Evolutionary conservation across 257 asterid genomes (phyloP), one percentile per base, ranked within the genome.

Genomic region (Capsicum pubescens): DNA sequence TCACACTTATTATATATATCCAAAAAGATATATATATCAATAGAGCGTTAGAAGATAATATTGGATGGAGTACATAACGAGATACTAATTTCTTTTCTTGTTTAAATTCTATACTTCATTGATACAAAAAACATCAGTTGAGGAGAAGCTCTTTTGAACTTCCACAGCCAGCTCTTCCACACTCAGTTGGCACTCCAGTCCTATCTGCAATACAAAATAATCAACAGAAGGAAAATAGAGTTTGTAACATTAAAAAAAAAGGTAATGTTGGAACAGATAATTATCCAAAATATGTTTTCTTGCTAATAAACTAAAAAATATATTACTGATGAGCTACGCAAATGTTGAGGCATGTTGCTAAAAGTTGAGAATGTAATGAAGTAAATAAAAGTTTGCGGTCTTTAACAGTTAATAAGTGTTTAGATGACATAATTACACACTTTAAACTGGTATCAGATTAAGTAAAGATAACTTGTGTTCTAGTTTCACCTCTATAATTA

Each of bases 121-220:
- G 71, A 87, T 86, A 82, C 56, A 83, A 44, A 84, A 86, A 15
- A 70, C 84, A 70, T 55, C 79, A 77, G 87, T 83, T 19, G 87
- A 84, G 13, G 90, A 89, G 91, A 96, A 96, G 86, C 97, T 88
- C 86, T 90, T 92, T 89, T 96, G 99, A 83, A 96, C 94, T 88
- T 91, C 98, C 86, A 87, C 78, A 63, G 98, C 89, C 60, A 96
- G 87, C 86, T 96, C 99, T 86, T 96, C 99, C 93, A 96, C 89
- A 79, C 99, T 96, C 88, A 96, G 91, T 84, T 92, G 91, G 86
- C 99, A 96, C 80, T 94, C 98, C 72, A 96, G 86, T 85, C 99
- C 99, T 76, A 96, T 94, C 99, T 96, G 92, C 67, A 39, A 79
- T 9, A 64, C 4, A 50, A 50, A 56, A 32, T 35, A 54, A 61